These are phyloP conservation scores for Fagopyrum homotropicum DNA, from an alignment of 148 eudicot species.

Conservation along the genomic window DNA sequence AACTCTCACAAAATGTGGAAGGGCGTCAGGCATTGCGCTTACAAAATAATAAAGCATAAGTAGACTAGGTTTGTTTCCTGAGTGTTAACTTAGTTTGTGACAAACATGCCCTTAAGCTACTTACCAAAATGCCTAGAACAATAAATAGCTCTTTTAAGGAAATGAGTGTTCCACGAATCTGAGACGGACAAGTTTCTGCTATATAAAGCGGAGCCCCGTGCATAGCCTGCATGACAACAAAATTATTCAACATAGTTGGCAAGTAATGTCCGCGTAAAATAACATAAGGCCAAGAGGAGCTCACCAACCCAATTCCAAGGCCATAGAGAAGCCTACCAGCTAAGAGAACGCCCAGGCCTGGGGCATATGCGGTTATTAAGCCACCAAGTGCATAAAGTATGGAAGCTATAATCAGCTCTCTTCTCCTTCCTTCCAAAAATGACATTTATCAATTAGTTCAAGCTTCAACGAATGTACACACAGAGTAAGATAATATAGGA, in stretches of 20 bases:
- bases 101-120: not conserved
- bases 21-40: too few relatives aligned
- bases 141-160: conserved; percentile 84
- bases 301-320: conserved; percentile 96
- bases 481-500: not conserved
- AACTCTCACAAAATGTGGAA: too few relatives aligned
- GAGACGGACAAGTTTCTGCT: conserved; percentile 97
- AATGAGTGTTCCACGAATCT: conserved; percentile 87
- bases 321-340: conserved; percentile 75
- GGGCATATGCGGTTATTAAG: conserved; percentile 65
- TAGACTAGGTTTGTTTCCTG: too few relatives aligned
- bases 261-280: not conserved
- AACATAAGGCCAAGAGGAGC: conserved; percentile 8
- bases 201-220: conserved; percentile 98
- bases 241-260: not conserved
- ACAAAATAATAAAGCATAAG: too few relatives aligned
- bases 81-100: too few relatives aligned
- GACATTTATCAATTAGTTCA: conserved; percentile 1
- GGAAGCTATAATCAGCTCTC: conserved; percentile 78
- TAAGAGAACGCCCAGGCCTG: conserved; percentile 59
- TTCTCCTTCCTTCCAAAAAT: conserved; percentile 60
- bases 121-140: conserved; percentile 90
- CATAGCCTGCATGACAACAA: conserved; percentile 58
- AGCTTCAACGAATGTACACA: not conserved
- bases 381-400: conserved; percentile 69